Evolutionary conservation across 2,329 filamentous ascomycete species (phyloP), one percentile per base, ranked within the genome.

Genomic region (Aspergillus hortae): DNA sequence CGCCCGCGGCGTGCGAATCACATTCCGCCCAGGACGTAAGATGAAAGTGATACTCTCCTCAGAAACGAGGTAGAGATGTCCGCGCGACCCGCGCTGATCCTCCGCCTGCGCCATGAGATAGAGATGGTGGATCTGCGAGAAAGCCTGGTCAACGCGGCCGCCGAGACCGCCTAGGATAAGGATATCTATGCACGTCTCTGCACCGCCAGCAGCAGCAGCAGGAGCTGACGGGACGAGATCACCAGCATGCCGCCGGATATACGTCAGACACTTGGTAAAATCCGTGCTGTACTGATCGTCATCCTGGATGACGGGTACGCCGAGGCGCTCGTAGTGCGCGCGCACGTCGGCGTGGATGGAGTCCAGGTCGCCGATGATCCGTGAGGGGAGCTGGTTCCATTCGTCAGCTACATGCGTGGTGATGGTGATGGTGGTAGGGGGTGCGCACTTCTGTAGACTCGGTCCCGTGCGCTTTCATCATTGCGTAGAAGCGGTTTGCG

Each of bases 341-440:
- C 79, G 78, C 10, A 88, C 80, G 11, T 82, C 72, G 9, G 82
- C 76, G 2, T 74, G 74, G 15, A 97, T 76, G 4, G 92, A 96
- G 74, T 99, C 94, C 9, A 99, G 80, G 68, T 99, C 94, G 44
- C 94, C 94, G 60, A 95, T 85, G 55, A 99, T 91, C 49, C 81
- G 77, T 64, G 89, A 77, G 1, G 90, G 82, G 52, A 84, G 76
- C 65, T 83, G 25, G 27, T 23, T 11, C 12, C 9, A 6, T 19
- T 38, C 43, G 21, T 53, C 59, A 35, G 33, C 15, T 32, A 6
- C 23, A 23, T 23, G 23, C 23, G 6, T 23, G 23, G 6, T 6
- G 23, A 23, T 23, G 23, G 23, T 1, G 23, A 6, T 23, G 23
- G 5, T 23, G 19, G 40, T 21, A 19, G 71, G 43, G 12, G 21